A percentile compares a stretch with the other conserved stretches of the same genome.
Conservation (phyloP, 371 early-diverging fungal species). For the Scutellospora calospora region DNA sequence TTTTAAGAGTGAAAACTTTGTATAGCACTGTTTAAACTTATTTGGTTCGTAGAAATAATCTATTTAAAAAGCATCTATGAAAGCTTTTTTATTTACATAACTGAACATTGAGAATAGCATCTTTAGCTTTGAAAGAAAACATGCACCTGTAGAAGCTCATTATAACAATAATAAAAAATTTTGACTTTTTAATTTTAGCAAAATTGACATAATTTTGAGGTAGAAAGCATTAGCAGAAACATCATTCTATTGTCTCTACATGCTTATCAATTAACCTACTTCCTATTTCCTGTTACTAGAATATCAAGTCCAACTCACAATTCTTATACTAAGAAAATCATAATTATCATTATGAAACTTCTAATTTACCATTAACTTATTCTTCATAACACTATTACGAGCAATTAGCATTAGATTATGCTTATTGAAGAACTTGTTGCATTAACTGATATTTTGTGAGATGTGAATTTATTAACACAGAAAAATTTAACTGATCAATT, state of each 20-base stretch:
- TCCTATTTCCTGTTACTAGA: constrained; percentile 8
- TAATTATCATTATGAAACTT: neutral
- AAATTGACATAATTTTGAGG: too few relatives aligned
- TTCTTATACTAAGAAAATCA: constrained; percentile 19
- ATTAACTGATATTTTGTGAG: constrained; percentile 30
- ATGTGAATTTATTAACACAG: neutral
- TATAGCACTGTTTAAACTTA: too few relatives aligned
- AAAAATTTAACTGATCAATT: constrained; percentile 40
- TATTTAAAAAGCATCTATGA: too few relatives aligned
- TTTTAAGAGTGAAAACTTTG: too few relatives aligned
- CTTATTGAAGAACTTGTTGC: constrained; percentile 40
- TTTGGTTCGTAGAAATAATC: too few relatives aligned
- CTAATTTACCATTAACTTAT: neutral
- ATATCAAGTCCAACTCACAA: constrained; percentile 15
- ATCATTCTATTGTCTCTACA: neutral
- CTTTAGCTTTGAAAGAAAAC: too few relatives aligned
- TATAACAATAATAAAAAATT: too few relatives aligned
- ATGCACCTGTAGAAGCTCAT: too few relatives aligned
- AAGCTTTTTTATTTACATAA: too few relatives aligned
- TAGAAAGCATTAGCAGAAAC: too few relatives aligned
- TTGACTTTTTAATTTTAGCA: too few relatives aligned
- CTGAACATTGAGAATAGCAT: too few relatives aligned
- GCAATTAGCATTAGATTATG: constrained; percentile 40
- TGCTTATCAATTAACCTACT: neutral
- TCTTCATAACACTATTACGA: constrained; percentile 34